These are phyloP conservation scores for Powellomyces hirtus DNA, from an alignment of 192 early-diverging fungal genomes.

Conservation along the genomic window DNA sequence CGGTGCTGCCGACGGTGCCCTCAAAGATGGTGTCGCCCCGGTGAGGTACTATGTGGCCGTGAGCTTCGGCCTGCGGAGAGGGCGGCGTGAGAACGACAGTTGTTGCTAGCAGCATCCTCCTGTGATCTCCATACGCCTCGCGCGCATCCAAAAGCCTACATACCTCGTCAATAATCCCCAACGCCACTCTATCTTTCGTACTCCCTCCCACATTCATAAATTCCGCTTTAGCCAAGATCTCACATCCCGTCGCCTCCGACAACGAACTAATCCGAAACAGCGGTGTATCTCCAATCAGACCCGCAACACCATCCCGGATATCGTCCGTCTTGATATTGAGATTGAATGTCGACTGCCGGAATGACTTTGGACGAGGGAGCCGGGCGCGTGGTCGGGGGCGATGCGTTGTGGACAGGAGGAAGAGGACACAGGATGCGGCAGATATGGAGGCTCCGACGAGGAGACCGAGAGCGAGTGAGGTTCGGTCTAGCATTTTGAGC, in stretches of 20 bases:
- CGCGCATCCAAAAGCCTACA: background rate
- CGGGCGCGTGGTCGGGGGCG: background rate
- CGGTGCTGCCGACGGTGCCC: slow-evolving; percentile 94
- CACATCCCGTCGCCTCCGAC: slow-evolving; percentile 87
- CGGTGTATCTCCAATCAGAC: slow-evolving; percentile 89
- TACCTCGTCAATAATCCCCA: slow-evolving; percentile 71
- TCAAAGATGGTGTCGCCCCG: slow-evolving; percentile 83
- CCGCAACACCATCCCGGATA: slow-evolving; percentile 60
- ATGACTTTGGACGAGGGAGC: background rate
- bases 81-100: no score
- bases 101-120: no score
- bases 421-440: slow-evolving; percentile 6
- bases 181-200: slow-evolving; percentile 91
- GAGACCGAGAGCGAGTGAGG: background rate
- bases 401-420: background rate
- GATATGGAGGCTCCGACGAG: slow-evolving; percentile 7
- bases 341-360: background rate
- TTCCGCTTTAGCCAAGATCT: slow-evolving; percentile 70
- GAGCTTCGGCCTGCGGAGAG: slow-evolving; percentile 60
- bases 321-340: background rate
- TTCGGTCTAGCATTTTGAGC: background rate
- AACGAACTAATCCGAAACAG: slow-evolving; percentile 81
- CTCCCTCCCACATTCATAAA: slow-evolving; percentile 91
- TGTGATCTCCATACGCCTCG: no score
- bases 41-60: slow-evolving; percentile 68